Evolutionary conservation across 805 yeast species (phyloP).

Genomic region (Blastobotrys americana): DNA sequence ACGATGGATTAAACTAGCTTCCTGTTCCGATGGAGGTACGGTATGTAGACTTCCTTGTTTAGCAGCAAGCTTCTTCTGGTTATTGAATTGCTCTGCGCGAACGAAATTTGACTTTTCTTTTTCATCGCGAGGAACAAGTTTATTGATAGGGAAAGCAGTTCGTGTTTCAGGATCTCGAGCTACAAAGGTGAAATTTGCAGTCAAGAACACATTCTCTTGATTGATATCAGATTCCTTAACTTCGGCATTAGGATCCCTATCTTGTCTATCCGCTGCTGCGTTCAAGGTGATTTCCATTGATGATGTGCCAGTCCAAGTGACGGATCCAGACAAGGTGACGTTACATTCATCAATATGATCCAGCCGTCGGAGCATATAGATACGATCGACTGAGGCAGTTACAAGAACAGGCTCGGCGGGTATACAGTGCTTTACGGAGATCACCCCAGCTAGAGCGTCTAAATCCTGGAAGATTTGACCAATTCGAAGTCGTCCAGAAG

Average conservation of each 20-base stretch:
- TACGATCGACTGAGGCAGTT: constrained; percentile 90
- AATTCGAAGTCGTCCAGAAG: constrained; percentile 83
- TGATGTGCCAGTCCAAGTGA: constrained; percentile 89
- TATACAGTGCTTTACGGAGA: constrained; percentile 86
- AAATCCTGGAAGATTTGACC: constrained; percentile 93
- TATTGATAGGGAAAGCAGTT: constrained; percentile 78
- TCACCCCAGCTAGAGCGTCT: constrained; percentile 90
- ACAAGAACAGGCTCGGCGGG: constrained; percentile 96
- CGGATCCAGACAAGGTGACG: constrained; percentile 81
- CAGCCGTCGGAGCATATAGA: constrained; percentile 75
- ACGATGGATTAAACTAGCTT: constrained; percentile 65
- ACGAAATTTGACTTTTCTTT: constrained; percentile 76
- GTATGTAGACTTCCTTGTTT: constrained; percentile 50
- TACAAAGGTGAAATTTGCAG: constrained; percentile 91
- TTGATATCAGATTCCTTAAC: constrained; percentile 48
- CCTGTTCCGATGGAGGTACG: constrained; percentile 66
- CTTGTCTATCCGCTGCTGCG: constrained; percentile 67
- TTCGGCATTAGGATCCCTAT: constrained; percentile 45
- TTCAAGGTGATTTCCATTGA: constrained; percentile 92
- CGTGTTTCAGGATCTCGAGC: constrained; percentile 94
- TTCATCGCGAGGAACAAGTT: constrained; percentile 66
- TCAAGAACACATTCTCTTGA: constrained; percentile 63
- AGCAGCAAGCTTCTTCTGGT: constrained; percentile 75
- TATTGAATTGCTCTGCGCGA: constrained; percentile 84
- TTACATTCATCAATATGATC: constrained; percentile 71